Conservation (phyloP, 176 grass and related monocot species). For the Lolium perenne region DNA sequence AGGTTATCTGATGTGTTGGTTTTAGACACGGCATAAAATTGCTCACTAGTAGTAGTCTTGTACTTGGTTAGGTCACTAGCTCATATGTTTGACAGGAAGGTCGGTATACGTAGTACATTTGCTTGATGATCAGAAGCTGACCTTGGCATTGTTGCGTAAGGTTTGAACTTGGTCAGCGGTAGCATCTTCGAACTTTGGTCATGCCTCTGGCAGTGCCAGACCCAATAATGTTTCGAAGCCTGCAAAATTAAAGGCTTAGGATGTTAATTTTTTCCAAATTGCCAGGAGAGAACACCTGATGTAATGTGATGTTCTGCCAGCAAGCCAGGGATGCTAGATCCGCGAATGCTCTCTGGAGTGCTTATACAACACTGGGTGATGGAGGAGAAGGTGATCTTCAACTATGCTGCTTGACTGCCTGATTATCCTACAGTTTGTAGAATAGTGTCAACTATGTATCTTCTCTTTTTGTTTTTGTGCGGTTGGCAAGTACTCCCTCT, state of each 20-base stretch:
- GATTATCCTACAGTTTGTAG: background rate
- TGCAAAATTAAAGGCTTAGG: too few species aligned
- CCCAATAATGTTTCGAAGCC: too few species aligned
- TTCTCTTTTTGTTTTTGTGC: background rate
- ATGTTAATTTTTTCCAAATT: too few species aligned
- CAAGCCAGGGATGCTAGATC: too few species aligned
- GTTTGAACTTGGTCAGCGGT: background rate
- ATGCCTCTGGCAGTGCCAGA: background rate
- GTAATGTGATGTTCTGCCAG: too few species aligned
- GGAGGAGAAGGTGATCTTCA: background rate
- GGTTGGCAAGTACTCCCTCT: background rate
- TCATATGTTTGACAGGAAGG: background rate
- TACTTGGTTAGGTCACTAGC: background rate
- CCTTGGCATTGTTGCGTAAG: background rate
- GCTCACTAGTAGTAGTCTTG: background rate
- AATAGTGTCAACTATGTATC: background rate
- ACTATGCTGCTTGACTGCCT: background rate
- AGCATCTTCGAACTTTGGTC: background rate
- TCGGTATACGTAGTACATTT: background rate
- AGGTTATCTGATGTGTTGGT: background rate
- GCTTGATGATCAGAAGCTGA: constrained; percentile 1
- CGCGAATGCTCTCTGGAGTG: background rate
- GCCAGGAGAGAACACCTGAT: too few species aligned
- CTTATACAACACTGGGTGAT: background rate
- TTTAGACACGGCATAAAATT: background rate